Evolutionary conservation across 139 green algal species (phyloP).

Genomic region (Asterochloris erici): DNA sequence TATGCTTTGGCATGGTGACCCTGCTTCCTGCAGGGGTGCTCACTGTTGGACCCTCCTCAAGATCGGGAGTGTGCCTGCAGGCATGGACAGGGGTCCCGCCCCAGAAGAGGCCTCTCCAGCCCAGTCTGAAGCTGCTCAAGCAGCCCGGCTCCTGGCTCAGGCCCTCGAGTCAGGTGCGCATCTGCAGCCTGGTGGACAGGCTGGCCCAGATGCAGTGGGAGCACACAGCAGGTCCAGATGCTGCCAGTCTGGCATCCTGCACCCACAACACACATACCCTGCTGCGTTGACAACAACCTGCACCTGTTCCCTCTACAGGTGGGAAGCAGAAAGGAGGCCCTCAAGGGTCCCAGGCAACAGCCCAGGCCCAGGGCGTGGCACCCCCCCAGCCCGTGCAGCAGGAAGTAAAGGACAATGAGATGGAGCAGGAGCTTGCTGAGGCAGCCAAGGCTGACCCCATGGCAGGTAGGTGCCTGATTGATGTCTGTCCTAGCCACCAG

Average conservation of each 20-base stretch:
- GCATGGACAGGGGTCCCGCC: no score
- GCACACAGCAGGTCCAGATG: background rate
- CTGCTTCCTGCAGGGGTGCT: no score
- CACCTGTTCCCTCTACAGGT: background rate
- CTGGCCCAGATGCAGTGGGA: background rate
- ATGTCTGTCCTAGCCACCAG: background rate
- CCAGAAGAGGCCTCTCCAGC: no score
- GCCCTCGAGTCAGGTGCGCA: no score
- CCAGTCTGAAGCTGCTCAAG: no score
- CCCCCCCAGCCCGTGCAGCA: background rate
- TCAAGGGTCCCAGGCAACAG: background rate
- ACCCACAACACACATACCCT: background rate
- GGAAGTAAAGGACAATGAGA: constrained; percentile 8
- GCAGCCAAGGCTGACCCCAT: constrained; percentile 6
- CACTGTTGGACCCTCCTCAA: no score
- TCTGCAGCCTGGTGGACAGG: no score
- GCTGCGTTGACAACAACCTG: background rate
- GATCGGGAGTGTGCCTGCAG: no score
- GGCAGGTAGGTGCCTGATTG: background rate
- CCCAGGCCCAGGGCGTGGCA: background rate
- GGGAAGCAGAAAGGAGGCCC: background rate
- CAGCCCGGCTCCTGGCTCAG: no score
- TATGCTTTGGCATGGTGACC: background rate
- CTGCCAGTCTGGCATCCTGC: background rate
- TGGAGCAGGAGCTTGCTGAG: constrained; percentile 14